Evolutionary conservation across 371 early-diverging fungal genomes (phyloP), one percentile per base, ranked within the genome.

Genomic region (Mortierella sp.): DNA sequence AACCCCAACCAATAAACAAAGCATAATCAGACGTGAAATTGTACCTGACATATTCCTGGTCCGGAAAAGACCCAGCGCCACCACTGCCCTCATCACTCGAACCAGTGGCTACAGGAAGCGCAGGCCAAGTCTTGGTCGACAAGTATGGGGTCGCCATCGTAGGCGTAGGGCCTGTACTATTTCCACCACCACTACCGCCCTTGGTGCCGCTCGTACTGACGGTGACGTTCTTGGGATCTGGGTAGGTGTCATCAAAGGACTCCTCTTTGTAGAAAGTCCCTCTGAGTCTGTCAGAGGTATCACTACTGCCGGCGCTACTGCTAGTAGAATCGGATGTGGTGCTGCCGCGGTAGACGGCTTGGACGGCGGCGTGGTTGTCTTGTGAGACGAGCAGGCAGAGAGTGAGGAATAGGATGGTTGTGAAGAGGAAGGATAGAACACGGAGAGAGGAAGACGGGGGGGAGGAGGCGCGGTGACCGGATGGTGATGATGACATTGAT

Each of bases 21-120:
- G 65, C 58, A 77, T 51, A 55, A 65, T 27, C 21, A 43, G 14
- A 51, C 14, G 3, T 46, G 11, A 35, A 7, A 38, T 12, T 56
- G 10, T 77, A 75, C 82, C 78, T 77, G 48, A 82, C 46, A 71
- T 82, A 77, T 71, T 82, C 82, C 27, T 70, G 75, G 18, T 77
- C 74, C 29, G 82, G 82, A n/a, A 77, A 77, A 12, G 63, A 32
- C 16, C 16, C 18, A 11, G 32, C 54, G 38, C 21, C 54, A 2
- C n/a, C 41, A 41, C 14, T 41, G 35, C n/a, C 32, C 8, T 43
- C 49, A 54, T 18, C 71, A 12, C 58, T 1, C 0, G 75, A 49
- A 32, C 32, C 76, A 4, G 75, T 75, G 6, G 29, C 18, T 7
- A 54, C 73, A 0, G 72, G 35, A 3, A 63, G 21, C 1, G 76